phyloP scores from a whole-genome alignment of 2,329 filamentous ascomycete genomes.

The Sporothrix globosa region DNA sequence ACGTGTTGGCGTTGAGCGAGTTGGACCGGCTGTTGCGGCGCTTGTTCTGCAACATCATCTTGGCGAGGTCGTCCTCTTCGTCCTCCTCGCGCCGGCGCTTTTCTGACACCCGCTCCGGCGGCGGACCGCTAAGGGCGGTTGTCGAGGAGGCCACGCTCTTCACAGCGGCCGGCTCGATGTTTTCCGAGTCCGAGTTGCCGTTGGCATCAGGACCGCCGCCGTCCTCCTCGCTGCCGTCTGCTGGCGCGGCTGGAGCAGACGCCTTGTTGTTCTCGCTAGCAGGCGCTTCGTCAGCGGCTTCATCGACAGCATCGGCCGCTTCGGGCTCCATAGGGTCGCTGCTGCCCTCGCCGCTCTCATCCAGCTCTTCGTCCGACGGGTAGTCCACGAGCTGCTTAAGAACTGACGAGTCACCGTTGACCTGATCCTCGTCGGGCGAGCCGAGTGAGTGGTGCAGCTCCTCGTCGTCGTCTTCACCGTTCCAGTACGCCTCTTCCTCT shows the following conservation, averaged over 20 bases:
- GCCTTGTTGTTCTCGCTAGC: not conserved
- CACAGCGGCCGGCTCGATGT: constrained; percentile 4
- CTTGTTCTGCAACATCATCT: constrained; percentile 69
- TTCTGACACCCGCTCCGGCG: constrained; percentile 79
- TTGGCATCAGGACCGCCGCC: not conserved
- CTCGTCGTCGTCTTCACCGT: constrained; percentile 76
- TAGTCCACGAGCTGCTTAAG: constrained; percentile 86
- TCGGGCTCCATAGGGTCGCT: constrained; percentile 13
- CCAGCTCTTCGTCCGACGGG: constrained; percentile 75
- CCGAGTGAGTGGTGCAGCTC: constrained; percentile 35
- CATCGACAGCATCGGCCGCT: not conserved
- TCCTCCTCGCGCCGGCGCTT: constrained; percentile 92
- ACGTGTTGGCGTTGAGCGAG: constrained; percentile 40
- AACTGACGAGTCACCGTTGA: constrained; percentile 66
- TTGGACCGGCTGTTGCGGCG: constrained; percentile 59
- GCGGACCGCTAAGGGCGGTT: constrained; percentile 40
- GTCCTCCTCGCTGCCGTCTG: constrained; percentile 6
- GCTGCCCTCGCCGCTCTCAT: constrained; percentile 24
- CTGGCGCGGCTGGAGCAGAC: not conserved
- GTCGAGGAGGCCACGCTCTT: constrained; percentile 35
- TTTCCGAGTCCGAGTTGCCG: not conserved
- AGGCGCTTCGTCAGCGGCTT: not conserved
- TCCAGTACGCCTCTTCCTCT: constrained; percentile 92
- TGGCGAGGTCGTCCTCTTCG: constrained; percentile 88
- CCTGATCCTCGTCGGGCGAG: constrained; percentile 43